Conservation (phyloP, 495 filamentous ascomycete species). For the Xylaria curta region DNA sequence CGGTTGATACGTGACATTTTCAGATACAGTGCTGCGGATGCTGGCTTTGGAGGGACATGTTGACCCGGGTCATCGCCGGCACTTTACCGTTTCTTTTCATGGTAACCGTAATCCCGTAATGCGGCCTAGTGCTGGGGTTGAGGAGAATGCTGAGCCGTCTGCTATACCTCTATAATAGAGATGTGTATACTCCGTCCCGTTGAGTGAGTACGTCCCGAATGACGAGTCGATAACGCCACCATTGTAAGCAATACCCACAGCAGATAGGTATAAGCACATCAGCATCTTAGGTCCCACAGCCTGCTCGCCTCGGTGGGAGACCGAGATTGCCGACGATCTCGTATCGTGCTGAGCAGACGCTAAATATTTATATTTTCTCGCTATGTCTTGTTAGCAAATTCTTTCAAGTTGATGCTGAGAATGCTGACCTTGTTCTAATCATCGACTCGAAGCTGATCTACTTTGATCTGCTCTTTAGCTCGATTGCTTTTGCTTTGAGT, state of each 20-base stretch:
- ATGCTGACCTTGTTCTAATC: too few species aligned
- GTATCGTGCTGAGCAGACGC: not conserved
- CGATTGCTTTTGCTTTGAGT: too few species aligned
- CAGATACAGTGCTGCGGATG: not conserved
- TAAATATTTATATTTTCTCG: too few species aligned
- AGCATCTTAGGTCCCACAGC: not conserved
- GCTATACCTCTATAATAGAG: not conserved
- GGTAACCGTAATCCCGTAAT: not conserved
- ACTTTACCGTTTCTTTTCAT: not conserved
- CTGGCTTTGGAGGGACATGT: not conserved
- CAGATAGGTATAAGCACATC: not conserved
- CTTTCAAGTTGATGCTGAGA: too few species aligned
- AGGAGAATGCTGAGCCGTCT: not conserved
- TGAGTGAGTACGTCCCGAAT: not conserved
- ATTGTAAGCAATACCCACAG: not conserved
- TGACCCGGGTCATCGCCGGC: not conserved
- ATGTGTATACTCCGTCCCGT: not conserved
- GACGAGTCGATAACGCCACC: not conserved
- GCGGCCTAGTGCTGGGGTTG: too few species aligned
- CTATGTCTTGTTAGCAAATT: too few species aligned
- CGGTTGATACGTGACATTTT: not conserved
- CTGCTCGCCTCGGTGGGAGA: not conserved
- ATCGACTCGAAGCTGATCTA: too few species aligned
- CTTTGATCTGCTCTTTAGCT: too few species aligned
- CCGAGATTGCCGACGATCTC: not conserved